phyloP scores from a whole-genome alignment of 2,329 filamentous ascomycete genomes.

The Pseudopyrenochaeta lycopersici region DNA sequence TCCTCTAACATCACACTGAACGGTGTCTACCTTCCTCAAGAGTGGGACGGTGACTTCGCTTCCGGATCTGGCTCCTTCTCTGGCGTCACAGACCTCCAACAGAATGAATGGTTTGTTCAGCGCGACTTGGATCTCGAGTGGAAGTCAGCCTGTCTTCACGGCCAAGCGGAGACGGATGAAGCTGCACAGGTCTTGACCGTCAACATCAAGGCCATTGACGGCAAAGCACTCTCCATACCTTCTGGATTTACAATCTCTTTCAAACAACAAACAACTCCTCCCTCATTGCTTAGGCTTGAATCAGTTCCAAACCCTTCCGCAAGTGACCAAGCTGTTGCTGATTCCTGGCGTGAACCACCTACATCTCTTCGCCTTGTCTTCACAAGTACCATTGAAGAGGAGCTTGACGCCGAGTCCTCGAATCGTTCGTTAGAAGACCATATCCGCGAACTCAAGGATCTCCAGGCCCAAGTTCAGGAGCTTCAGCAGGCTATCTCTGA shows the following conservation, averaged over 20 bases:
- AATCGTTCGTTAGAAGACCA: slow-evolving; percentile 46
- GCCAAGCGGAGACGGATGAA: slow-evolving; percentile 34
- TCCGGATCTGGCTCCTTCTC: slow-evolving; percentile 45
- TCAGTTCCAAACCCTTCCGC: slow-evolving; percentile 42
- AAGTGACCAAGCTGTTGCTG: slow-evolving; percentile 32
- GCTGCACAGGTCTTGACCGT: slow-evolving; percentile 51
- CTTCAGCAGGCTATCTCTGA: slow-evolving; percentile 49
- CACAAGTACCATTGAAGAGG: slow-evolving; percentile 9
- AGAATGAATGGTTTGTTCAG: slow-evolving; percentile 44
- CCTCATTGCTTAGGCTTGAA: slow-evolving; percentile 48
- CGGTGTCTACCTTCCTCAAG: slow-evolving; percentile 47
- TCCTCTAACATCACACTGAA: slow-evolving; percentile 55
- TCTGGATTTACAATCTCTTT: slow-evolving; percentile 53
- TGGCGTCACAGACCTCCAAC: slow-evolving; percentile 37
- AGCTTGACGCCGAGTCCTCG: slow-evolving; percentile 10
- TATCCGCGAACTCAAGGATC: slow-evolving; percentile 51
- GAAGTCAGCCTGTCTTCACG: slow-evolving; percentile 50
- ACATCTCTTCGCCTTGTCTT: slow-evolving; percentile 41
- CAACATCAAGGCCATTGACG: slow-evolving; percentile 51
- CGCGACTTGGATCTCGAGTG: slow-evolving; percentile 51
- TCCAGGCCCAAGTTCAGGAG: slow-evolving; percentile 49
- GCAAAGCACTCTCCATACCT: slow-evolving; percentile 36
- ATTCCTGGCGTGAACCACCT: slow-evolving; percentile 50
- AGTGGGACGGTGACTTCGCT: slow-evolving; percentile 50
- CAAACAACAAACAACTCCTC: slow-evolving; percentile 48